Evolutionary conservation across 208 protist species (phyloP).

Genomic region (Crithidia bombi): DNA sequence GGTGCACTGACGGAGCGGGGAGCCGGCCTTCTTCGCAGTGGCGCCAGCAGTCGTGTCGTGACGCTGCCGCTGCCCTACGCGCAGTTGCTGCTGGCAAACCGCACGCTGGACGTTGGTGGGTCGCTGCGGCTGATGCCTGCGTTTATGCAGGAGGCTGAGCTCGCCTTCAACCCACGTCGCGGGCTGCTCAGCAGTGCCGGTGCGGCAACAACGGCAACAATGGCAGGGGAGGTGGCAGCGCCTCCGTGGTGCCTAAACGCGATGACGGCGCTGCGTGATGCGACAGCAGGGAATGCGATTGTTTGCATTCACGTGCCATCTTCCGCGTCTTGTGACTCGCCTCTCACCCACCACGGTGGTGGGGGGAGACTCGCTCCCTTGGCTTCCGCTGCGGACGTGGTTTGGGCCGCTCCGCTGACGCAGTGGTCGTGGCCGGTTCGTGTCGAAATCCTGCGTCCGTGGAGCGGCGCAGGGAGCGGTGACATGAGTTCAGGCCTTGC

Average conservation of each 20-base stretch:
- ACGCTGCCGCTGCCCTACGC: slow-evolving; percentile 54
- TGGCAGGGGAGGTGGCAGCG: not conserved
- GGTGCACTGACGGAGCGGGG: slow-evolving; percentile 71
- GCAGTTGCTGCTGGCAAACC: slow-evolving; percentile 59
- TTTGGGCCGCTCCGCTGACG: slow-evolving; percentile 17
- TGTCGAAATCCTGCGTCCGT: slow-evolving; percentile 34
- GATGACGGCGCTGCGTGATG: slow-evolving; percentile 14
- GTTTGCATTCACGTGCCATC: slow-evolving; percentile 25
- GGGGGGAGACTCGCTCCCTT: too few relatives aligned
- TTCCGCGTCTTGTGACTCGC: too few relatives aligned
- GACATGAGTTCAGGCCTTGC: slow-evolving; percentile 2
- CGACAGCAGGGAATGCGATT: slow-evolving; percentile 37
- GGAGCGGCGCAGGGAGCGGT: not conserved
- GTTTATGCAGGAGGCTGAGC: slow-evolving; percentile 26
- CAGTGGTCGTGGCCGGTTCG: slow-evolving; percentile 42
- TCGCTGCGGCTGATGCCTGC: slow-evolving; percentile 27
- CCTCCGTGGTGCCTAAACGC: slow-evolving; percentile 25
- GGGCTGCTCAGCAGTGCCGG: slow-evolving; percentile 13
- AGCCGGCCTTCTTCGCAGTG: slow-evolving; percentile 40
- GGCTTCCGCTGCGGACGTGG: not conserved
- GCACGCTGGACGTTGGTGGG: slow-evolving; percentile 44
- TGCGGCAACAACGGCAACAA: not conserved
- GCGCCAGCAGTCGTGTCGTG: slow-evolving; percentile 45
- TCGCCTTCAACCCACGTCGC: slow-evolving; percentile 2
- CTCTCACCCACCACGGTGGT: too few relatives aligned